Conservation (phyloP, 2,329 filamentous ascomycete genomes). For the Ciborinia camelliae region DNA sequence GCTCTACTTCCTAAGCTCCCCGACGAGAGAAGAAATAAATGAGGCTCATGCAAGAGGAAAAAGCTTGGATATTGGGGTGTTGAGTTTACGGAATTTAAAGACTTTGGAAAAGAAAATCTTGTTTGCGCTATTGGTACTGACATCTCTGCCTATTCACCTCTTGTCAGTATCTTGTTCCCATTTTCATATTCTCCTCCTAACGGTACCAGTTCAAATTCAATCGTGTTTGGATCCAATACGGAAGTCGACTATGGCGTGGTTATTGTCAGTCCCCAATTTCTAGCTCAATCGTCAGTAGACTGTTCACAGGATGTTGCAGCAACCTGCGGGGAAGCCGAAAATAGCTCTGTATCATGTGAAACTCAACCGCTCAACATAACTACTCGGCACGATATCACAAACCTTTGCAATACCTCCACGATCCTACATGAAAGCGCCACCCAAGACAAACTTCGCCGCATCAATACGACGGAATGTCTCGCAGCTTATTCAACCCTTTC, state of each 20-base stretch:
- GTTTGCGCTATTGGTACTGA: constrained; percentile 23
- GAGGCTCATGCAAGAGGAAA: constrained; percentile 42
- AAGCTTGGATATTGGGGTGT: constrained; percentile 47
- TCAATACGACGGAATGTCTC: constrained; percentile 27
- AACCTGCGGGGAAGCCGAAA: constrained; percentile 21
- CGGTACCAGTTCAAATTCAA: constrained; percentile 26
- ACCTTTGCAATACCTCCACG: constrained; percentile 6
- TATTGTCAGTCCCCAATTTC: constrained; percentile 25
- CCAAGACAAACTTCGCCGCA: constrained; percentile 17
- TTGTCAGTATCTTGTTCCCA: constrained; percentile 27
- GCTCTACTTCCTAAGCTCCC: constrained; percentile 49
- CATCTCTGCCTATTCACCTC: constrained; percentile 31
- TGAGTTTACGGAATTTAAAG: constrained; percentile 42
- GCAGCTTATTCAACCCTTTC: constrained; percentile 25
- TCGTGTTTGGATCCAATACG: constrained; percentile 26
- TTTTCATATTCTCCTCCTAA: background rate
- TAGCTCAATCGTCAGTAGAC: constrained; percentile 6
- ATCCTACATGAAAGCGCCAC: constrained; percentile 17
- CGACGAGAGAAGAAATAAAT: constrained; percentile 49
- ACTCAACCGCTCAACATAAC: background rate
- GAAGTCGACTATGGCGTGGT: constrained; percentile 28
- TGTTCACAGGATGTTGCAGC: constrained; percentile 10
- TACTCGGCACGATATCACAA: background rate
- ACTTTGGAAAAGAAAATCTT: constrained; percentile 25
- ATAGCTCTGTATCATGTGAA: constrained; percentile 8